Evolutionary conservation across 371 early-diverging fungal species (phyloP).

Genomic region (Syncephalastrum monosporum): DNA sequence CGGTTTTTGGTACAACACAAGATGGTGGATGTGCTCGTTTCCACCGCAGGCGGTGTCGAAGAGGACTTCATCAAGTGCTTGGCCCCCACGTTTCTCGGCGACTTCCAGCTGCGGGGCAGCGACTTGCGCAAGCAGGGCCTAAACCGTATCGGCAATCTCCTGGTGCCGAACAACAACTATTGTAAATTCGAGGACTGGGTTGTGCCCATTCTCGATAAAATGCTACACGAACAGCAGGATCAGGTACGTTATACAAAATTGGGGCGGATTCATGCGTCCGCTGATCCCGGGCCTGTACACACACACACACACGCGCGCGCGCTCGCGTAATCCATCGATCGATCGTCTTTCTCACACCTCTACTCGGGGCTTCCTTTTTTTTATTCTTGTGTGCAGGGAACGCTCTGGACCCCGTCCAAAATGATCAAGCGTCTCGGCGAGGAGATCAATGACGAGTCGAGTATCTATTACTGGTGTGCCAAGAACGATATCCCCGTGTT

Average conservation of each 20-base stretch:
- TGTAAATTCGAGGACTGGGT: conserved; percentile 99
- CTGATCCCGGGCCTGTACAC: no score
- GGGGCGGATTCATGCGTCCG: no score
- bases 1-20: conserved; percentile 89
- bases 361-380: background rate
- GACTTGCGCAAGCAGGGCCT: conserved; percentile 89
- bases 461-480: conserved; percentile 94
- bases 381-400: conserved; percentile 49
- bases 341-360: no score
- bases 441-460: conserved; percentile 91
- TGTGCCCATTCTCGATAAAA: conserved; percentile 89
- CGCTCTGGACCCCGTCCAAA: conserved; percentile 91
- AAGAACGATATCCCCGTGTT: conserved; percentile 98
- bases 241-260: conserved; percentile 28
- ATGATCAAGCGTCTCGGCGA: conserved; percentile 96
- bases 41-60: conserved; percentile 98
- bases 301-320: no score
- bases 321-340: background rate
- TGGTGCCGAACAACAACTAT: conserved; percentile 99
- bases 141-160: conserved; percentile 98
- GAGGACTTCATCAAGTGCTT: conserved; percentile 99
- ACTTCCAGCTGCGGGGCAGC: conserved; percentile 80
- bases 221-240: conserved; percentile 88
- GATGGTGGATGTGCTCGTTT: conserved; percentile 93
- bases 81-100: conserved; percentile 88